phyloP scores from a whole-genome alignment of 83 land plant species.

The Larix sibirica region DNA sequence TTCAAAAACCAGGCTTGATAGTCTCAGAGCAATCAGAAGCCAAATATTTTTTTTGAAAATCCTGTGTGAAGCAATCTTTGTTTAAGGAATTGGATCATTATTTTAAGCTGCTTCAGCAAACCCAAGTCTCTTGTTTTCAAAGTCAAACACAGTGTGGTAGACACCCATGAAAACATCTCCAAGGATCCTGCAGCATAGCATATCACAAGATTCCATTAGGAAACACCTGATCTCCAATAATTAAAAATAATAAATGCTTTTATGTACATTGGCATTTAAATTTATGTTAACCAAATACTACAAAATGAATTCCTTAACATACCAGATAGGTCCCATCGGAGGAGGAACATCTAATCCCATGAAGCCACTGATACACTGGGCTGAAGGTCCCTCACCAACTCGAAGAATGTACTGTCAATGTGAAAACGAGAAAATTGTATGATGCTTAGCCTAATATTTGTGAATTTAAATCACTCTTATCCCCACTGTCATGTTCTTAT shows the following conservation, averaged over 20 bases:
- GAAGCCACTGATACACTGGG: constrained; percentile 55
- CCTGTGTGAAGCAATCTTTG: neutral
- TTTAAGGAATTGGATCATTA: neutral
- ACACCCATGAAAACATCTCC: constrained; percentile 93
- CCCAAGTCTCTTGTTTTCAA: constrained; percentile 64
- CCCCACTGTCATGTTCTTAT: too few species aligned
- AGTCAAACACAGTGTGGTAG: constrained; percentile 89
- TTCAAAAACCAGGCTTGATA: too few species aligned
- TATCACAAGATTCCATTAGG: neutral
- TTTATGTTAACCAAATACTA: neutral
- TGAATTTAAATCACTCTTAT: too few species aligned
- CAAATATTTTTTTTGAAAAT: too few species aligned
- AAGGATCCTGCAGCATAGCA: constrained; percentile 58
- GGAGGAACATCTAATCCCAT: constrained; percentile 52
- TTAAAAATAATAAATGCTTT: neutral
- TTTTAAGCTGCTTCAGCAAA: constrained; percentile 67
- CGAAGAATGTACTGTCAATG: constrained; percentile 46
- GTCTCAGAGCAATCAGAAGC: too few species aligned
- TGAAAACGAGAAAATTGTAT: too few species aligned
- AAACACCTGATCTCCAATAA: neutral
- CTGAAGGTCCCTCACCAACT: constrained; percentile 34
- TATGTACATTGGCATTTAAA: neutral
- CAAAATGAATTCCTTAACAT: neutral
- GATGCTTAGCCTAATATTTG: too few species aligned
- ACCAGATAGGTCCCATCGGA: constrained; percentile 63